Evolutionary conservation across 495 filamentous ascomycete genomes (phyloP).

Genomic region (Physcia stellaris): DNA sequence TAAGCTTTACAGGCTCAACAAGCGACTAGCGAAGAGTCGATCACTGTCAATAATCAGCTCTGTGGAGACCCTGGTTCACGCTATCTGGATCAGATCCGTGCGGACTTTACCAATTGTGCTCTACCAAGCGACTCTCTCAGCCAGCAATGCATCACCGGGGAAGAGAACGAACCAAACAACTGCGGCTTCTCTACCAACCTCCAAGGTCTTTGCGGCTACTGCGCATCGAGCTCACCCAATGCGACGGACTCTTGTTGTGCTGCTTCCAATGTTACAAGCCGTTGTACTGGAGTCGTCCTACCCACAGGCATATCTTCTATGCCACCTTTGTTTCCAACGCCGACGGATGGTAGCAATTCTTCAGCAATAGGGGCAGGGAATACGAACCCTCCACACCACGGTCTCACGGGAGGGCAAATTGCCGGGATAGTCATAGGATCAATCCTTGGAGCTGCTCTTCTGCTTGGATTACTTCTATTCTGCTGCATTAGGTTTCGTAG

Average conservation of each 20-base stretch:
- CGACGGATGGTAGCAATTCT: conserved; percentile 29
- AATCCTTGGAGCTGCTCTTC: conserved; percentile 52
- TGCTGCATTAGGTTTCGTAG: conserved; percentile 38
- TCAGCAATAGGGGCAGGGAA: conserved; percentile 30
- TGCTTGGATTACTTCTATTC: conserved; percentile 47
- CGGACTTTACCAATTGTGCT: conserved; percentile 85
- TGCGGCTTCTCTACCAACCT: conserved; percentile 80
- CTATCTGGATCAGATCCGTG: conserved; percentile 65
- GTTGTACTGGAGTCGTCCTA: conserved; percentile 60
- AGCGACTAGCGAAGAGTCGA: conserved; percentile 75
- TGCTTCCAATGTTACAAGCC: conserved; percentile 53
- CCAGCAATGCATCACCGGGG: conserved; percentile 58
- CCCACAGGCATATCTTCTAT: conserved; percentile 61
- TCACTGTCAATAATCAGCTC: conserved; percentile 57
- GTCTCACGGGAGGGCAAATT: conserved; percentile 70
- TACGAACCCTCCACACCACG: conserved; percentile 21
- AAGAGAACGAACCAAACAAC: conserved; percentile 68
- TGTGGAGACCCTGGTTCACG: conserved; percentile 51
- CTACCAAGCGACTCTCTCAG: conserved; percentile 66
- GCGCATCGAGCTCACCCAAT: conserved; percentile 66
- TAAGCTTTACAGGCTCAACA: conserved; percentile 49
- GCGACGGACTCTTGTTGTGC: conserved; percentile 92
- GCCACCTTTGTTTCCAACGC: conserved; percentile 44
- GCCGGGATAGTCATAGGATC: conserved; percentile 84
- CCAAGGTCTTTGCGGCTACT: conserved; percentile 77